phyloP scores from a whole-genome alignment of 202 grass and related monocot genomes.

The Elaeis oleifera region DNA sequence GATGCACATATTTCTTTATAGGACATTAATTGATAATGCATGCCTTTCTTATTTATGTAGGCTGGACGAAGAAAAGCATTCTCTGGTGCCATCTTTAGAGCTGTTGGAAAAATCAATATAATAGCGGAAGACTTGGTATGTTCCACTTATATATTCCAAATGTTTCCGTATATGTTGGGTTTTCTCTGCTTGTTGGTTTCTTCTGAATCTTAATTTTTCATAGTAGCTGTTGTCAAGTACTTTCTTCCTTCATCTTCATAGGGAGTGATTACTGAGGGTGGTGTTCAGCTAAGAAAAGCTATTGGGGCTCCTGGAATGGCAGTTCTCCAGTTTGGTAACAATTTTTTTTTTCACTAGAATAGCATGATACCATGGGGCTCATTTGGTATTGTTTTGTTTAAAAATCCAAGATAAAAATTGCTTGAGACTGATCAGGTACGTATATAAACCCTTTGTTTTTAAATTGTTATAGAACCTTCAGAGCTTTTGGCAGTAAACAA shows the following conservation, averaged over 20 bases:
- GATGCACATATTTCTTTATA: too few relatives aligned
- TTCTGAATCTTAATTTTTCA: not conserved
- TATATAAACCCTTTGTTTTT: too few relatives aligned
- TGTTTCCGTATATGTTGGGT: not conserved
- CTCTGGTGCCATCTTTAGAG: constrained; percentile 72
- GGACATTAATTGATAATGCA: constrained; percentile 15
- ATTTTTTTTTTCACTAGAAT: too few relatives aligned
- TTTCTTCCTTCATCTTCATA: constrained; percentile 5
- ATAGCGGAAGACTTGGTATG: constrained; percentile 92
- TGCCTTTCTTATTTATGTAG: constrained; percentile 52
- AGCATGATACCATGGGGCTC: too few relatives aligned
- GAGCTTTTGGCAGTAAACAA: too few relatives aligned
- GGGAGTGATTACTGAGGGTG: constrained; percentile 95
- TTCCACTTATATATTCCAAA: constrained; percentile 8
- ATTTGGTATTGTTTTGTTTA: too few relatives aligned
- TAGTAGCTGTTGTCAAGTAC: too few relatives aligned
- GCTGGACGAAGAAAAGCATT: constrained; percentile 92
- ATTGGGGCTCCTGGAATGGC: constrained; percentile 92
- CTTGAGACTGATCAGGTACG: too few relatives aligned
- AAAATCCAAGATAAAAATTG: too few relatives aligned
- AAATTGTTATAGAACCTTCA: too few relatives aligned
- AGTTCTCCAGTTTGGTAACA: constrained; percentile 17
- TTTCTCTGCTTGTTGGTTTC: not conserved
- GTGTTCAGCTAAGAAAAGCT: constrained; percentile 77
- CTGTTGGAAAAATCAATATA: constrained; percentile 73